Conservation (phyloP, 2,329 filamentous ascomycete genomes). For the Fusarium luffae region DNA sequence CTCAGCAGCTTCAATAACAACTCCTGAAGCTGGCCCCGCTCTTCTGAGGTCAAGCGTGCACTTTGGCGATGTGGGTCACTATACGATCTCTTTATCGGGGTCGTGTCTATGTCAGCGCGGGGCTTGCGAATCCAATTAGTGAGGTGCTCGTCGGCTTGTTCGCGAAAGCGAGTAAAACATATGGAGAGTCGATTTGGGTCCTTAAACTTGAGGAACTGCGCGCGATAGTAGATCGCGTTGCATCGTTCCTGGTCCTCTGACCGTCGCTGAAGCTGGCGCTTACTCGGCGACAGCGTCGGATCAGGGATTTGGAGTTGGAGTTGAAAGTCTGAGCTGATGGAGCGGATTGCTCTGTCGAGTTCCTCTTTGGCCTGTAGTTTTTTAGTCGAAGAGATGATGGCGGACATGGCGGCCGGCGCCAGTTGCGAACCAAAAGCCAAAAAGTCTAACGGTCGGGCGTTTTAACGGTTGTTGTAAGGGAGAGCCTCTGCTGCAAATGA, state of each 20-base stretch:
- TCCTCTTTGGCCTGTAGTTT: constrained; percentile 31
- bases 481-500: constrained; percentile 4
- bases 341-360: constrained; percentile 41
- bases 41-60: constrained; percentile 26
- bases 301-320: constrained; percentile 43
- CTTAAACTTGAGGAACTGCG: constrained; percentile 39
- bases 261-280: constrained; percentile 31
- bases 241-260: constrained; percentile 40
- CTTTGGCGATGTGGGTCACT: constrained; percentile 40
- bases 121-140: constrained; percentile 37
- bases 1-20: constrained; percentile 38
- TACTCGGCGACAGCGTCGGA: constrained; percentile 42
- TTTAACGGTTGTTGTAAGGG: neutral
- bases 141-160: constrained; percentile 33
- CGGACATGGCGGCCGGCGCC: constrained; percentile 32
- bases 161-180: constrained; percentile 42
- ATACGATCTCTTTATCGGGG: constrained; percentile 18
- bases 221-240: constrained; percentile 40
- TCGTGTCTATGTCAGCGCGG: constrained; percentile 37
- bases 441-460: neutral
- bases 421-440: constrained; percentile 2
- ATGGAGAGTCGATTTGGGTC: constrained; percentile 28
- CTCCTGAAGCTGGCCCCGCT: constrained; percentile 43
- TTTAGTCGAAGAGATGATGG: neutral
- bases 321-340: constrained; percentile 44